Percentiles rank a stretch among this genome's conserved stretches.
phyloP scores from a whole-genome alignment of 106 monocot species.

The Iris macrosiphon region DNA sequence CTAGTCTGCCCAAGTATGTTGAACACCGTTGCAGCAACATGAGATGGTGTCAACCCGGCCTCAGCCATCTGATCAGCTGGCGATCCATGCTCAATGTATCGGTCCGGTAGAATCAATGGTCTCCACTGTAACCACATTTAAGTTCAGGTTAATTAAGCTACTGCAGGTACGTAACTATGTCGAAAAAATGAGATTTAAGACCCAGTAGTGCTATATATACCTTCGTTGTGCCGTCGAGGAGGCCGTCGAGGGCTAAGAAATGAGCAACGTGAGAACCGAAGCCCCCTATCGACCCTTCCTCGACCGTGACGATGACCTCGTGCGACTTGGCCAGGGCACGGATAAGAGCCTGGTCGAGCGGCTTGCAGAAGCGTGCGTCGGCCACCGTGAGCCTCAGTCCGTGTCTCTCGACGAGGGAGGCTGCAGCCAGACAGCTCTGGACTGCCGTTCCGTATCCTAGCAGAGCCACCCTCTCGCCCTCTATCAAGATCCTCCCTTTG shows the following conservation, averaged over 20 bases:
- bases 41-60: slow-evolving; percentile 77
- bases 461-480: slow-evolving; percentile 77
- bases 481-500: slow-evolving; percentile 66
- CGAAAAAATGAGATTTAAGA: no score
- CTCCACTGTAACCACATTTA: slow-evolving; percentile 98
- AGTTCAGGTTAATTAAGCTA: no score
- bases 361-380: slow-evolving; percentile 93
- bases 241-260: slow-evolving; percentile 86
- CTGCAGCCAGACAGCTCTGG: slow-evolving; percentile 79
- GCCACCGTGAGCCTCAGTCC: slow-evolving; percentile 78
- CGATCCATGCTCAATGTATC: slow-evolving; percentile 88
- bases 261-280: slow-evolving; percentile 95
- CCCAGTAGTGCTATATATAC: no score
- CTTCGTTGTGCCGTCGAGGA: slow-evolving; percentile 76
- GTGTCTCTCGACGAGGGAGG: slow-evolving; percentile 37
- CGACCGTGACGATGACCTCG: slow-evolving; percentile 78
- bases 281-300: slow-evolving; percentile 90
- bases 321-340: slow-evolving; percentile 66
- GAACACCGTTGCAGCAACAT: slow-evolving; percentile 86
- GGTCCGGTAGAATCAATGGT: slow-evolving; percentile 85
- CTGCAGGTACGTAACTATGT: no score
- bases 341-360: slow-evolving; percentile 66
- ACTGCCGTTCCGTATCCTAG: slow-evolving; percentile 90
- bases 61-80: slow-evolving; percentile 71
- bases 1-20: slow-evolving; percentile 82